These are phyloP conservation scores for Naumovozyma baii DNA, from an alignment of 805 yeast species.

Conservation along the genomic window DNA sequence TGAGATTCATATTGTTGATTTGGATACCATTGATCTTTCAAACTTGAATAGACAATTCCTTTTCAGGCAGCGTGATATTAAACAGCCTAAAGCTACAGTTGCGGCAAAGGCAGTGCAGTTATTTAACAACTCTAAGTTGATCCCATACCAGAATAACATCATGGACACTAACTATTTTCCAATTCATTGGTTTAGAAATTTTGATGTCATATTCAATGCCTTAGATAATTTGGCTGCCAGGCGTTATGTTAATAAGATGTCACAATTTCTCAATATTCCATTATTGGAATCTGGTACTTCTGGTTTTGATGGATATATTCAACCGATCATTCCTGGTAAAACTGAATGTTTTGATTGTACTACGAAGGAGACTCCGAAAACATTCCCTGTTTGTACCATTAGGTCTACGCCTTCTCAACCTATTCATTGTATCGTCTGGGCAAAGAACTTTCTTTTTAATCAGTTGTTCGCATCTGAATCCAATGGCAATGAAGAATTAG, in stretches of 20 bases:
- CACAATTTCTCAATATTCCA: slow-evolving; percentile 63
- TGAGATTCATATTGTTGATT: slow-evolving; percentile 83
- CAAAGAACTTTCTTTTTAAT: slow-evolving; percentile 77
- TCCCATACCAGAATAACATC: slow-evolving; percentile 80
- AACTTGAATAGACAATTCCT: slow-evolving; percentile 89
- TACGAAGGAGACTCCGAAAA: slow-evolving; percentile 76
- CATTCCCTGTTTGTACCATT: slow-evolving; percentile 93
- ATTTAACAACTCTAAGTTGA: slow-evolving; percentile 58
- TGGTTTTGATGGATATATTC: slow-evolving; percentile 89
- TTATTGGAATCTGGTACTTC: slow-evolving; percentile 92
- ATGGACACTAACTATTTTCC: slow-evolving; percentile 69
- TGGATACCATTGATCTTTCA: slow-evolving; percentile 88
- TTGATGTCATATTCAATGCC: slow-evolving; percentile 79
- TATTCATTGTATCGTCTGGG: slow-evolving; percentile 95
- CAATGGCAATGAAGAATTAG: slow-evolving; percentile 31
- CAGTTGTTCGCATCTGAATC: slow-evolving; percentile 56
- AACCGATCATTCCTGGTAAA: slow-evolving; percentile 71
- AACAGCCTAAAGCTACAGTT: slow-evolving; percentile 75
- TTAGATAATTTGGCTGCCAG: slow-evolving; percentile 91
- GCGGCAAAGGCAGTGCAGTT: slow-evolving; percentile 72
- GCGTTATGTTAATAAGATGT: slow-evolving; percentile 75
- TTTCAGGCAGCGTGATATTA: slow-evolving; percentile 82
- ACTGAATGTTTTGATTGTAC: slow-evolving; percentile 94
- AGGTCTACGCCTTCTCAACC: slow-evolving; percentile 95
- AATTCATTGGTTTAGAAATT: slow-evolving; percentile 65